Base-by-base conservation (phyloP, 192 early-diverging fungal genomes). In the Dispira simplex region DNA sequence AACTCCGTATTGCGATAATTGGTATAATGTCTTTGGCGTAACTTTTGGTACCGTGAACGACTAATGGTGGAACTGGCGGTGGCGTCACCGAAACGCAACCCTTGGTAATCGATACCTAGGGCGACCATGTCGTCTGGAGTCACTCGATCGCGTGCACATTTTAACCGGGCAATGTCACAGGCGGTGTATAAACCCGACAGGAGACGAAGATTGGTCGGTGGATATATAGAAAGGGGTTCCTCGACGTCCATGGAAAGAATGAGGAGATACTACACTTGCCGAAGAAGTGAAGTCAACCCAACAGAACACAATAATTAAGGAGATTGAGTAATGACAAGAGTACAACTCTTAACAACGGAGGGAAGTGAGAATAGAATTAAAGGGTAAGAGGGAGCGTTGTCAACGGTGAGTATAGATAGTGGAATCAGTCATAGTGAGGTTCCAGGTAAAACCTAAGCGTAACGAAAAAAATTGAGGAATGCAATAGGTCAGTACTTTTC, bases 131-230 rank as follows among this genome's bases (percentile, higher is more conserved):
- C 46, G 46, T 18, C 11, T 12, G 11, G 46, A 12, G 46, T 47
- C 46, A 47, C 46, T 18, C 18, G 11, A 18, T 11, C 18, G 11
- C 46, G 46, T 47, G 46, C 11, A 18, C 11, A 12, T 11, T 12
- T 47, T 11, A 47, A 47, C 46, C 52, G 9, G 52, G 9, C 52
- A 16, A 54, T 20, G 20, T 54, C 52, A 20, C 52, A 54, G 52
- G 52, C 52, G 25, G 25, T 54, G 52, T 54, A 54, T 8, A 54
- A 25, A 8, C 52, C 52, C 20, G 52, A 54, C 11, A 54, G 52
- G 18, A 54, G 52, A 8, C 52, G 52, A 14, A 54, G 52, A 25
- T 54, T 54, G n/a, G 52, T 54, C 11, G 11, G 8, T 16, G 52
- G 52, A 20, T 54, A 54, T 14, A 54, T 54, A 8, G 52, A 9